phyloP scores from a whole-genome alignment of 306 rosid genomes.

The Canavalia gladiata region DNA sequence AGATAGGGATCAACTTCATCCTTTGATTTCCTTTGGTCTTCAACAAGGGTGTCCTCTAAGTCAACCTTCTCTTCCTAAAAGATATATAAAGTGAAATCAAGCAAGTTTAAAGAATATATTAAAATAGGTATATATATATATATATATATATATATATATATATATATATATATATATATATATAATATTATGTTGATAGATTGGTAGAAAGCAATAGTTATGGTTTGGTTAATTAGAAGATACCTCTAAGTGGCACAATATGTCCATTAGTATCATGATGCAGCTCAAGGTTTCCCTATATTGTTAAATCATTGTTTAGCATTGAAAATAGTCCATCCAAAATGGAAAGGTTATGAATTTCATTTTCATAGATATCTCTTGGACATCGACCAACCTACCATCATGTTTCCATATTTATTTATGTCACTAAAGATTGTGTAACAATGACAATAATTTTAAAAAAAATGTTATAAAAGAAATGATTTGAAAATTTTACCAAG shows the following conservation, averaged over 20 bases:
- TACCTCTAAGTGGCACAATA: constrained; percentile 90
- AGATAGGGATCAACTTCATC: constrained; percentile 60
- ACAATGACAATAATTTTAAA: neutral
- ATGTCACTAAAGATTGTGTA: constrained; percentile 38
- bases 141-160: no score
- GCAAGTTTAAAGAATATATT: neutral
- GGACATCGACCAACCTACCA: constrained; percentile 60
- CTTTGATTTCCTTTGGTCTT: constrained; percentile 68
- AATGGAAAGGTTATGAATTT: no score
- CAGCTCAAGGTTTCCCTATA: constrained; percentile 73
- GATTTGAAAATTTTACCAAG: constrained; percentile 34
- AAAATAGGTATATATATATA: no score
- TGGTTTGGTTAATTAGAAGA: no score
- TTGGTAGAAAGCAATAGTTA: no score
- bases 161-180: no score
- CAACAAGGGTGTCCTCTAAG: constrained; percentile 92
- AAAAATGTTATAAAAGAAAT: no score
- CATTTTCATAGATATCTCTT: constrained; percentile 68
- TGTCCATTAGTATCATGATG: constrained; percentile 72
- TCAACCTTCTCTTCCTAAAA: constrained; percentile 93
- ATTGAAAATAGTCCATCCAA: constrained; percentile 57
- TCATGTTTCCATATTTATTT: constrained; percentile 32
- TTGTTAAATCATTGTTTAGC: constrained; percentile 49
- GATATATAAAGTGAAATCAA: neutral
- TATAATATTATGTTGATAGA: no score